These are phyloP conservation scores for Violaceomyces palustris DNA, from an alignment of 1,284 basidiomycete genomes.

Conservation along the genomic window DNA sequence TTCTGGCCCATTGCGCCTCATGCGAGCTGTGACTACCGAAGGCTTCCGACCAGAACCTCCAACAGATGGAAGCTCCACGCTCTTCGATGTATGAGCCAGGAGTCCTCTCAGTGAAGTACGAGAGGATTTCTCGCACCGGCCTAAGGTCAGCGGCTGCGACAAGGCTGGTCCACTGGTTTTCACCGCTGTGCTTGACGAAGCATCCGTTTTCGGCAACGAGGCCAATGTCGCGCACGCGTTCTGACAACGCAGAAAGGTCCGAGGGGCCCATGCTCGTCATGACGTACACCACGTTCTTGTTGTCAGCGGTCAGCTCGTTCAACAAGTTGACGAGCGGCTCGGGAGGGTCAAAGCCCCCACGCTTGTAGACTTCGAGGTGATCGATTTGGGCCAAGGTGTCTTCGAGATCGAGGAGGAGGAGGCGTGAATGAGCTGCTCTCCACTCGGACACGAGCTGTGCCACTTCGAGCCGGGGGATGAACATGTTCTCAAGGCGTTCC, in stretches of 20 bases:
- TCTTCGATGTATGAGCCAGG: slow-evolving; percentile 78
- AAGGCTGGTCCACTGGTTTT: slow-evolving; percentile 67
- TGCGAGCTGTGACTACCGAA: slow-evolving; percentile 56
- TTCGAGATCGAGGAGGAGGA: slow-evolving; percentile 74
- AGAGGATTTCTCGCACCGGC: slow-evolving; percentile 68
- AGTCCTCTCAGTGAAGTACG: slow-evolving; percentile 77
- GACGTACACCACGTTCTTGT: slow-evolving; percentile 72
- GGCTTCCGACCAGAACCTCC: slow-evolving; percentile 69
- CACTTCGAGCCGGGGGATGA: slow-evolving; percentile 47
- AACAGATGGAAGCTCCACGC: slow-evolving; percentile 74
- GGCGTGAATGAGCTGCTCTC: slow-evolving; percentile 59
- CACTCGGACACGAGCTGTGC: slow-evolving; percentile 51
- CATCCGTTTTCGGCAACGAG: slow-evolving; percentile 83
- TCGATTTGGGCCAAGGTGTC: slow-evolving; percentile 63
- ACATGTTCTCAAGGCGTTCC: slow-evolving; percentile 41
- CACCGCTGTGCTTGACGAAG: slow-evolving; percentile 63
- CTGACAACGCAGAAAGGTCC: slow-evolving; percentile 61
- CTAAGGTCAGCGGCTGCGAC: slow-evolving; percentile 70
- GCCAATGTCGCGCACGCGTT: slow-evolving; percentile 65
- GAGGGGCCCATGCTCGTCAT: slow-evolving; percentile 69
- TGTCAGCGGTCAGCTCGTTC: slow-evolving; percentile 63
- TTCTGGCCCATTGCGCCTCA: slow-evolving; percentile 70
- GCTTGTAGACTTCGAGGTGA: slow-evolving; percentile 42
- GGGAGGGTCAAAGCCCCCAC: slow-evolving; percentile 58
- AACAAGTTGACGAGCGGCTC: slow-evolving; percentile 61